Evolutionary conservation across 805 yeast species (phyloP).

Genomic region (Clavispora vitiphila): DNA sequence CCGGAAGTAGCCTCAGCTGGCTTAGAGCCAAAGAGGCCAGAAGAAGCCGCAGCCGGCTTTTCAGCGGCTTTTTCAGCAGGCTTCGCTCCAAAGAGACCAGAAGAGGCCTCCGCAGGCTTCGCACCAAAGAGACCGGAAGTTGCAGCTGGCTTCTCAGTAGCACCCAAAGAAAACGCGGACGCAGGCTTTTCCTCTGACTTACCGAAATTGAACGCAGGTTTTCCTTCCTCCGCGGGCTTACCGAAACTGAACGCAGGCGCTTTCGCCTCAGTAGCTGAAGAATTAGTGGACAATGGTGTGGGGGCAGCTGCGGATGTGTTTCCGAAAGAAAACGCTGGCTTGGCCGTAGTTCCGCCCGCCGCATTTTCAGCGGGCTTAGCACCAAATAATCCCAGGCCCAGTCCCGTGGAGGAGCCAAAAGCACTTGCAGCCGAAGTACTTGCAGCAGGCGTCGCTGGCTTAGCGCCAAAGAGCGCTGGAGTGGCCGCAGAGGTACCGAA

Average conservation of each 20-base stretch:
- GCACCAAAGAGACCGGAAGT: no score
- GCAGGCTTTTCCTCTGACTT: not conserved
- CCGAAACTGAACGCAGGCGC: slow-evolving; percentile 10
- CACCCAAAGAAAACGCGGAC: not conserved
- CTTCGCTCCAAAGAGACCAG: slow-evolving; percentile 12
- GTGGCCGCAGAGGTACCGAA: slow-evolving; percentile 4
- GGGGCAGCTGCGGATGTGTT: slow-evolving; percentile 1
- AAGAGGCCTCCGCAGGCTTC: not conserved
- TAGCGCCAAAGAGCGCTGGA: slow-evolving; percentile 1
- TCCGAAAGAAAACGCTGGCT: slow-evolving; percentile 10
- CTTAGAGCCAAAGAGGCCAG: slow-evolving; percentile 10
- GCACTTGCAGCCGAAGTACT: not conserved
- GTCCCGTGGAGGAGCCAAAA: not conserved
- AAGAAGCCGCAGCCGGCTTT: slow-evolving; percentile 1
- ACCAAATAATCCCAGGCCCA: not conserved
- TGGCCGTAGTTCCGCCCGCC: not conserved
- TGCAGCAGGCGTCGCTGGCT: slow-evolving; percentile 4
- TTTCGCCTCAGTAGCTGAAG: slow-evolving; percentile 6
- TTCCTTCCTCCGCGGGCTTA: not conserved
- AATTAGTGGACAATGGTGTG: slow-evolving; percentile 3
- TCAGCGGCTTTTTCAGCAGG: slow-evolving; percentile 5
- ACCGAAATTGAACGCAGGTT: no score
- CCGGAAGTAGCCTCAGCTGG: slow-evolving; percentile 4
- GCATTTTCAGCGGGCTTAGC: slow-evolving; percentile 2
- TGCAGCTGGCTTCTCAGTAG: not conserved